Base-by-base conservation (phyloP, 305 asterid species). In the Withania somnifera region DNA sequence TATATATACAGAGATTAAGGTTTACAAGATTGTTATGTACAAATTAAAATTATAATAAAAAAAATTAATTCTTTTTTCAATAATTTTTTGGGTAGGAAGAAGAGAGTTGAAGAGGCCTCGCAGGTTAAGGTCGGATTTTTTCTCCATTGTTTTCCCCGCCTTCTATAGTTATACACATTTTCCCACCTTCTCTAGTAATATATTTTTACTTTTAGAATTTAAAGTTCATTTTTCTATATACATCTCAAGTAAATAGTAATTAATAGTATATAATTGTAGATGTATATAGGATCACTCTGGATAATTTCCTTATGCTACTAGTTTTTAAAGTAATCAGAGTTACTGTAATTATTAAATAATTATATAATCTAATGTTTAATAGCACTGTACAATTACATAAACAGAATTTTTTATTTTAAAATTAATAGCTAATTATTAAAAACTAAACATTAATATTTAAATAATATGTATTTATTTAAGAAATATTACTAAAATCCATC, bases 41-140 rank as follows among this genome's bases (percentile, higher is more conserved):
- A 64, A 24, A 0, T 47, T 26, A 42, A 7, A 63, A 63, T 1
- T 50, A 5, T 24, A 45, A 58, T 60, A 11, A 75, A 5, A 32
- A 14, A 45, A 79, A 60, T 7, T 36, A 30, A 1, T 30, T 22
- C 0, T 7, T 22, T 64, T 24, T 71, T 71, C 14, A 14, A 4
- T 14, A 45, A 6, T 47, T 24, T 42, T 71, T 61, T 71, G 42
- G 30, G 38, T 11, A 67, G 75, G 77, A 60, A 82, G 77, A 67
- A 81, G 83, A 78, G 78, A 79, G 80, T 66, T 82, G 84, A 83
- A 78, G 87, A 90, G 84, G 89, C 87, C 82, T 86, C 90, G 90
- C 77, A 63, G 86, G 86, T 28, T 71, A 61, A 63, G 83, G 83
- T 64, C 51, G 75, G 75, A 83, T 82, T 77, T 81, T 82, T 86